A percentile compares a stretch with the other conserved stretches of the same genome.
Evolutionary conservation across 2,329 filamentous ascomycete genomes (phyloP).

Genomic region (Calonectria crousiana): DNA sequence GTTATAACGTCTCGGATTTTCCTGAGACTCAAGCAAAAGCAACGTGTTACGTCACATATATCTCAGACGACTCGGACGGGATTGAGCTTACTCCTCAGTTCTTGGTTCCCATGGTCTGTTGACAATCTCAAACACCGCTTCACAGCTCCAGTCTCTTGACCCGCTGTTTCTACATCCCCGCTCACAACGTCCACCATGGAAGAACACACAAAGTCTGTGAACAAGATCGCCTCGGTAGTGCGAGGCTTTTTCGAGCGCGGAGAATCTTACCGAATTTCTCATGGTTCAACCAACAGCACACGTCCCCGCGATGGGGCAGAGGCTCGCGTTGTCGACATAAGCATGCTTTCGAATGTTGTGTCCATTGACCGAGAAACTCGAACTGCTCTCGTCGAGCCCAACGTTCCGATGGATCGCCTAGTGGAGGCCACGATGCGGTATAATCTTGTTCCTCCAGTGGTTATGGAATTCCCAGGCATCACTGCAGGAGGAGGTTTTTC

Average conservation of each 20-base stretch:
- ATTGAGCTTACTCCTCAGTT: not conserved
- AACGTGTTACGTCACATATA: not conserved
- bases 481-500: slow-evolving; percentile 76
- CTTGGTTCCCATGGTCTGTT: not conserved
- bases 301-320: slow-evolving; percentile 56
- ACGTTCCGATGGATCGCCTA: slow-evolving; percentile 76
- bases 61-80: not conserved
- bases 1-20: not conserved
- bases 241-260: slow-evolving; percentile 54
- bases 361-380: slow-evolving; percentile 10
- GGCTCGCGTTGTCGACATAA: slow-evolving; percentile 37
- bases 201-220: not conserved
- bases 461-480: slow-evolving; percentile 80
- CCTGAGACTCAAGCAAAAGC: not conserved
- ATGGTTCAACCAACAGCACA: slow-evolving; percentile 81
- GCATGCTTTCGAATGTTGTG: slow-evolving; percentile 31
- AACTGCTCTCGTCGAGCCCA: slow-evolving; percentile 69
- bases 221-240: not conserved
- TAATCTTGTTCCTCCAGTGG: slow-evolving; percentile 71
- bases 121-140: not conserved
- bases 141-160: not conserved
- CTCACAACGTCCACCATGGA: not conserved
- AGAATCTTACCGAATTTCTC: slow-evolving; percentile 76
- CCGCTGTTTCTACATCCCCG: not conserved
- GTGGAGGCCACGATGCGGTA: slow-evolving; percentile 67